Percentiles rank a stretch among this genome's conserved stretches.
These are phyloP conservation scores for Cornus florida DNA, from an alignment of 148 eudicot genomes.

Conservation along the genomic window DNA sequence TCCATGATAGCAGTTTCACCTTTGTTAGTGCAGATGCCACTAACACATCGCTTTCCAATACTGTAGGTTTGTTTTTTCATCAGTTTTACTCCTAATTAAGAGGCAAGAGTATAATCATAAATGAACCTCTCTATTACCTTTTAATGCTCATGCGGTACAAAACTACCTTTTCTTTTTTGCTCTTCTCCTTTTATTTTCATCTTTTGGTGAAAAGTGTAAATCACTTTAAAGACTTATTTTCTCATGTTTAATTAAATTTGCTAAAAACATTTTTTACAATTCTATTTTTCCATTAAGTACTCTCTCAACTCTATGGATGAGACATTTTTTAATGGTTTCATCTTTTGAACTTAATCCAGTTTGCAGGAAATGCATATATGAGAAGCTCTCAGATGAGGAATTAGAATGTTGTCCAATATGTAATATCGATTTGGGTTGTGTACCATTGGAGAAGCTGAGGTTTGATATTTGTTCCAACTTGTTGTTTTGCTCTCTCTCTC, in stretches of 20 bases:
- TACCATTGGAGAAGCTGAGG: conserved; percentile 89
- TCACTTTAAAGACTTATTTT: not conserved
- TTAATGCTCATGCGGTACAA: not conserved
- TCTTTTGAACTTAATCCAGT: conserved; percentile 41
- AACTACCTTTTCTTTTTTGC: not conserved
- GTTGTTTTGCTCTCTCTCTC: not conserved
- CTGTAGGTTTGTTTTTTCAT: not conserved
- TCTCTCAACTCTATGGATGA: not conserved
- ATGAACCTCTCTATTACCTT: not conserved
- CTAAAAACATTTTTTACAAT: not conserved
- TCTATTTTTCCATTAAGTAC: not conserved
- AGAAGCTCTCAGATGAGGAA: conserved; percentile 82
- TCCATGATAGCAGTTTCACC: not conserved
- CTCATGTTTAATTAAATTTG: not conserved
- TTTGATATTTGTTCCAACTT: conserved; percentile 14
- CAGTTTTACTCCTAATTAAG: not conserved
- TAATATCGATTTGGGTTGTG: conserved; percentile 70
- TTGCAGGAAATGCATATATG: conserved; percentile 88
- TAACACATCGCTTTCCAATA: not conserved
- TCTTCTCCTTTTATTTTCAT: not conserved
- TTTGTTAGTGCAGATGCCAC: not conserved
- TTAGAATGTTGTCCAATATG: conserved; percentile 82
- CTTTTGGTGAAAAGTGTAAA: not conserved
- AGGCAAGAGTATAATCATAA: not conserved
- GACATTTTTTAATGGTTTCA: not conserved